Base-by-base conservation (phyloP, 73 alveolate species). In the Breviolum minutum region DNA sequence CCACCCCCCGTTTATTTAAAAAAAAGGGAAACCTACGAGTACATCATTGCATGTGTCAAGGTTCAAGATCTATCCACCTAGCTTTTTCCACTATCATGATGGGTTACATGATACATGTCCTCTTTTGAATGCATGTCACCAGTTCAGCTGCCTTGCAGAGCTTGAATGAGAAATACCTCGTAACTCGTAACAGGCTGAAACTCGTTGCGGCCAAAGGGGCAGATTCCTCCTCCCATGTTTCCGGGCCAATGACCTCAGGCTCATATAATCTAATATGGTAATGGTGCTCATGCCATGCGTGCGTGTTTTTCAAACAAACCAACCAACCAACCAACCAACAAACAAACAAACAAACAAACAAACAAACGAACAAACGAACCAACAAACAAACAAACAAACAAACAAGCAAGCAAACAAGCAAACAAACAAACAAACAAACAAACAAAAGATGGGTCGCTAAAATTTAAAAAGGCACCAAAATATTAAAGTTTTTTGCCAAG, bases 161-260 rank as follows among this genome's bases (percentile, higher is more conserved):
- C 17, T 68, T 17, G 77, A 6, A 14, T 22, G 77, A 68, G 77
- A 68, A 68, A 68, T 17, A 40, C 3, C 54, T 22, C 77, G 77
- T 68, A 22, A 68, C 77, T n/a, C n/a, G n/a, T n/a, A n/a, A n/a
- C n/a, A n/a, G n/a, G n/a, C 1, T 22, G 77, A 22, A 22, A 68
- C 77, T 27, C 81, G 5, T 12, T 89, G 74, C 82, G 8, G 71
- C 8, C 87, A 6, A 61, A 71, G 97, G 61, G 6, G 29, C 97
- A 9, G 97, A 92, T 17, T 87, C 97, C 64, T 92, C 97, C 89
- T 71, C 88, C 89, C 97, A n/a, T 9, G 66, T 74, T 79, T 92
- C 97, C n/a, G 90, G 68, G 48, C 61, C 68, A n/a, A n/a, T 70
- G 63, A 77, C 96, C 96, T 90, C 29, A 7, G 87, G 69, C 6